Base-by-base conservation (phyloP, 352 stramenopile species). In the Peronospora tabacina region DNA sequence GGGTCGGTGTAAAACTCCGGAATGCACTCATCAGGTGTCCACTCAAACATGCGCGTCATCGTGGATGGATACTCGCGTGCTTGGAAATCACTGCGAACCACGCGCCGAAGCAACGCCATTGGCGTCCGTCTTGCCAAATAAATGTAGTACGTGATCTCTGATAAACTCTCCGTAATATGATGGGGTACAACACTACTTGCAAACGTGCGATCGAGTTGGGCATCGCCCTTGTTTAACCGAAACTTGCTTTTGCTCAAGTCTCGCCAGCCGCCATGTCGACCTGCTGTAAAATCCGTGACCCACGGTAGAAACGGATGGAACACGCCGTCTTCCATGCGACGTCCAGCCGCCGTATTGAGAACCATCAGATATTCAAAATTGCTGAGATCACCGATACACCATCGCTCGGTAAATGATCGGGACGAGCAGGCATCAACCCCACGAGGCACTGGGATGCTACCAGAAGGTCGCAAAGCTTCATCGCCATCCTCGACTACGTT, bases 1-100 rank as follows among this genome's bases (percentile, higher is more conserved):
- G 85, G 20, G 42, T 98, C 90, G 1, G 63, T 78, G 64, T 87
- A 98, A 58, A 98, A 98, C 60, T 97, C 95, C 10, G 90, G 85
- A 48, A 98, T 97, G 50, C 90, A 97, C 59, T 98, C 95, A 44
- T 98, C 95, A 0, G 95, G 94, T 7, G 90, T 97, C 89, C 90
- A 98, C 35, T 90, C 68, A 62, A 86, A 98, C 68, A 98, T 82
- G 2, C 88, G 80, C 36, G 63, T 53, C 45, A 98, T 80, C 2
- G 81, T 94, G 0, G 75, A 69, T 0, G 94, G 94, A 54, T 98
- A 98, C 56, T 98, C 91, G 49, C 91, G 85, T 5, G 90, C 60
- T 52, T 98, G 81, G 49, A 98, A 98, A 45, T 95, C 89, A 6
- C 79, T 72, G 32, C 95, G 74, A 0, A 98, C 94, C 2, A 97